phyloP scores from a whole-genome alignment of 306 rosid genomes.

The Lotus japonicus region DNA sequence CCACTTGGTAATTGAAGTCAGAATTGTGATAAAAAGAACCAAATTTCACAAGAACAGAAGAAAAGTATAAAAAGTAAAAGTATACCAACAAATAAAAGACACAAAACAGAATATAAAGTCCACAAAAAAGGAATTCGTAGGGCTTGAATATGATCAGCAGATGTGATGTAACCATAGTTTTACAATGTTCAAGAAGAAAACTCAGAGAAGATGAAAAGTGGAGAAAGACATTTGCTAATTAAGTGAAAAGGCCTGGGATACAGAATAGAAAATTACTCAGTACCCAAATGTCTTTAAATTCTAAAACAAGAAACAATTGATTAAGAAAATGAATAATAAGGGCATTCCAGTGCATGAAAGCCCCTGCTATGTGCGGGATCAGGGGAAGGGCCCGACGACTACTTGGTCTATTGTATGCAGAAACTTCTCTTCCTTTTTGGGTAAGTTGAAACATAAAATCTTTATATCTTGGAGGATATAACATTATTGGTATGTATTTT shows the following conservation, averaged over 20 bases:
- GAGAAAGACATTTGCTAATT: conserved; percentile 1
- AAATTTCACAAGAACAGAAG: not conserved
- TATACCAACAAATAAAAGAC: not conserved
- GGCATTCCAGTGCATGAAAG: too few species aligned
- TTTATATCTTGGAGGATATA: not conserved
- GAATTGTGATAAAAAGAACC: not conserved
- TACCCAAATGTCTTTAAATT: not conserved
- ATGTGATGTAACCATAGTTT: not conserved
- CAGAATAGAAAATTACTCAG: not conserved
- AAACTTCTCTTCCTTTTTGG: not conserved
- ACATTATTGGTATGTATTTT: not conserved
- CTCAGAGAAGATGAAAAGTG: not conserved
- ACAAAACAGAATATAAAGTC: not conserved
- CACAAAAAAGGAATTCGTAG: not conserved
- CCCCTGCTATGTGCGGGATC: too few species aligned
- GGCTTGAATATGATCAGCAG: not conserved
- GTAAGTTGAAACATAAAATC: not conserved
- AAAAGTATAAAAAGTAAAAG: not conserved
- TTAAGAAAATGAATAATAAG: not conserved
- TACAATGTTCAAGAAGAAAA: not conserved
- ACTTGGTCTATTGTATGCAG: not conserved
- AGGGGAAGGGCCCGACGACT: too few species aligned
- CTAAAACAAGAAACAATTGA: conserved; percentile 8
- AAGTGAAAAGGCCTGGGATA: not conserved
- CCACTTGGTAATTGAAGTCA: not conserved